Base-by-base conservation (phyloP, 305 asterid genomes). In the Fraxinus ornus region DNA sequence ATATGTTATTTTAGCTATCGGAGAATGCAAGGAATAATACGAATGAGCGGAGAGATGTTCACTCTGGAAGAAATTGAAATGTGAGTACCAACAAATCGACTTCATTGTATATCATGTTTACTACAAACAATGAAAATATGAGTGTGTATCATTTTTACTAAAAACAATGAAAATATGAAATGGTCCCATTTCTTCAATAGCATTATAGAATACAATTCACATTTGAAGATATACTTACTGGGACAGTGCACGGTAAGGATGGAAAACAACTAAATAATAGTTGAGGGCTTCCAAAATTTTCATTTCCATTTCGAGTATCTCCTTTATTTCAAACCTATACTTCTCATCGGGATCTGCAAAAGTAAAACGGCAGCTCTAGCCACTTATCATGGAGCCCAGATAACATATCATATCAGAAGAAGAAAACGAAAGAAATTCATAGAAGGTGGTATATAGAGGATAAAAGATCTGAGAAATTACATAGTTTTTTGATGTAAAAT, bases 221-320 rank as follows among this genome's bases (percentile, higher is more conserved):
- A 78, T 78, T 37, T 47, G 70, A 41, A 52, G 85, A 78, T 33
- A 70, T 30, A 81, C 99, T 93, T 92, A 94, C 99, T 89, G 92
- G 76, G 97, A 70, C 76, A 95, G 85, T 78, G 92, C 88, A 75
- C 94, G 94, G 83, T 95, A 94, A 82, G 99, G 98, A 88, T 95
- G 99, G 90, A 87, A 95, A 35, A 95, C 93, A 78, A 95, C 96
- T 88, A 95, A 89, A 80, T 94, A 94, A 84, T 94, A 95, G 89
- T 93, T 88, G 55, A 95, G 91, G 81, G 97, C 99, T 89, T 95
- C 99, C 94, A 95, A 84, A 83, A 95, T 87, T 87, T 92, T 95
- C 98, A 95, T 95, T 89, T 95, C 99, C 99, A 94, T 95, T 87
- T 93, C 99, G 19, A 95, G 93, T 80, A 95, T 94, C 84, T 95